phyloP scores from a whole-genome alignment of 305 asterid genomes.

The Rubia balearica region DNA sequence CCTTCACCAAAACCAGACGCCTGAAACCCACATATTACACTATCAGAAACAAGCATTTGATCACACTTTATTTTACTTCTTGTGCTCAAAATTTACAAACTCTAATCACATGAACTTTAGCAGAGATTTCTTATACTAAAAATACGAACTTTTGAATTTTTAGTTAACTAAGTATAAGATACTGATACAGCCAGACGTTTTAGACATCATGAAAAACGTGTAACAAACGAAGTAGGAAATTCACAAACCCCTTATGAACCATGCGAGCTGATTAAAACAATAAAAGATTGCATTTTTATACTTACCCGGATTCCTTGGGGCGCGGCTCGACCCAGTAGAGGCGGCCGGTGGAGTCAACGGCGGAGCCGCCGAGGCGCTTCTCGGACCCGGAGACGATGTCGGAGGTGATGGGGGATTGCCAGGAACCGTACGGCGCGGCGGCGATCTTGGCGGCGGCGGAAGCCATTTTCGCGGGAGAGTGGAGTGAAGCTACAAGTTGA shows the following conservation, averaged over 20 bases:
- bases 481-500: not conserved
- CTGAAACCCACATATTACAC: slow-evolving; percentile 30
- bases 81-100: not conserved
- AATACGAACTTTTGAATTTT: too few species aligned
- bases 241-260: slow-evolving; percentile 4
- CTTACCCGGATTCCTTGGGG: slow-evolving; percentile 77
- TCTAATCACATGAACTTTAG: not conserved
- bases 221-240: too few species aligned
- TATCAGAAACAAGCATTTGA: not conserved
- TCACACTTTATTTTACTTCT: not conserved
- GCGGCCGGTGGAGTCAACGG: slow-evolving; percentile 52
- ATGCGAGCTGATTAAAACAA: not conserved
- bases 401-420: slow-evolving; percentile 91
- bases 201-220: too few species aligned
- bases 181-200: too few species aligned
- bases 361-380: slow-evolving; percentile 67
- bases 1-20: slow-evolving; percentile 72
- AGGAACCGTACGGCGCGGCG: slow-evolving; percentile 80
- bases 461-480: slow-evolving; percentile 13
- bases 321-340: slow-evolving; percentile 82
- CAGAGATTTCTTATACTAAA: too few species aligned
- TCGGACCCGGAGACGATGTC: slow-evolving; percentile 72
- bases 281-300: not conserved
- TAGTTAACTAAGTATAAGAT: too few species aligned
- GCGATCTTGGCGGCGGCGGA: slow-evolving; percentile 21